A percentile compares a stretch with the other conserved stretches of the same genome.
Conservation (phyloP, 2,329 filamentous ascomycete species). For the Botrytis fragariae region DNA sequence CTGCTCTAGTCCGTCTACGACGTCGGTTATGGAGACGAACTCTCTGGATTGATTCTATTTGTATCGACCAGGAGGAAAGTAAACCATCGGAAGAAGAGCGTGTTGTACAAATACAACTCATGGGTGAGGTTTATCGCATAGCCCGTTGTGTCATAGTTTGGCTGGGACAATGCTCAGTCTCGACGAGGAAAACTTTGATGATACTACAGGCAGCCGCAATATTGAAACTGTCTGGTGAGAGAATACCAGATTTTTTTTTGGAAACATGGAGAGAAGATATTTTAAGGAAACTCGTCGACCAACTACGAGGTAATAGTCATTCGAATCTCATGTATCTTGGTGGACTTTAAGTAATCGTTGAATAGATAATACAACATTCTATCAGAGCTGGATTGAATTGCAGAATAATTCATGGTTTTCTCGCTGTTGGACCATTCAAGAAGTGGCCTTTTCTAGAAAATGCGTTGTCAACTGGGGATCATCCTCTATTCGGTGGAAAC, state of each 20-base stretch:
- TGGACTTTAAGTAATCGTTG: background rate
- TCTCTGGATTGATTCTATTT: background rate
- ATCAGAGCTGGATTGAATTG: background rate
- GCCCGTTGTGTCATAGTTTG: background rate
- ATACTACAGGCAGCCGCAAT: background rate
- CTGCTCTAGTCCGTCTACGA: background rate
- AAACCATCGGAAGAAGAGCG: background rate
- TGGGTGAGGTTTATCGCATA: background rate
- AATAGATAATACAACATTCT: background rate
- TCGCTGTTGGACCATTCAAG: background rate
- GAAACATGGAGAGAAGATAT: no score
- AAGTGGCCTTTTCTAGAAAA: background rate
- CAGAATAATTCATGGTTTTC: background rate
- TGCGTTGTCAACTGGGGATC: background rate
- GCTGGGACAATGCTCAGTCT: background rate
- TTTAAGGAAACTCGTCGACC: background rate
- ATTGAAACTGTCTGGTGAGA: accelerated
- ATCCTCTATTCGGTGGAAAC: background rate
- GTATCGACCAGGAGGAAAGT: background rate
- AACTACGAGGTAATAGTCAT: background rate
- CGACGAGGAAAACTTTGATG: background rate
- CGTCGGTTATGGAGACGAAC: background rate
- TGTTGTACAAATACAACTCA: background rate
- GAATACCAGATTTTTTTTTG: no score
- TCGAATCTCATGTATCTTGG: background rate